A percentile compares a stretch with the other conserved stretches of the same genome.
Conservation (phyloP, 2,329 filamentous ascomycete species). For the Aspergillus brunneoviolaceus region DNA sequence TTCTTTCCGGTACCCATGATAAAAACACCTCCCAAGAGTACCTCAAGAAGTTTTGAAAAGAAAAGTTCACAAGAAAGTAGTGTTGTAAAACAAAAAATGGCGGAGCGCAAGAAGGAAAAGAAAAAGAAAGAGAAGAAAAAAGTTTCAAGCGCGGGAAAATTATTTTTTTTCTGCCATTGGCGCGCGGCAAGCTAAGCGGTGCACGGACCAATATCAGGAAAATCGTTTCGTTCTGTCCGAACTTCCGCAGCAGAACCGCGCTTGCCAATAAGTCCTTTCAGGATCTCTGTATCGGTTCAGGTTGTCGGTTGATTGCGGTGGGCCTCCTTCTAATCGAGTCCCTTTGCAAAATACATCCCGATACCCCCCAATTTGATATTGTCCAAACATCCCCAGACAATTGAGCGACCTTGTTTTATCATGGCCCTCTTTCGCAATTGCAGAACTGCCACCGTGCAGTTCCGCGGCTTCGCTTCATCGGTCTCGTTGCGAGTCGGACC, state of each 20-base stretch:
- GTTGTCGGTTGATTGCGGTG: conserved; percentile 6
- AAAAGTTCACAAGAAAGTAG: conserved; percentile 28
- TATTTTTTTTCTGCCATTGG: conserved; percentile 32
- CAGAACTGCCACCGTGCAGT: conserved; percentile 38
- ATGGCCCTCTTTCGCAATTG: conserved; percentile 41
- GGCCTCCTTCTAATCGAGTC: not conserved
- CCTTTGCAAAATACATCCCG: not conserved
- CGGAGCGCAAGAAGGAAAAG: conserved; percentile 32
- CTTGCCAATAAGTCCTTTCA: conserved; percentile 19
- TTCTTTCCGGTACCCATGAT: conserved; percentile 90
- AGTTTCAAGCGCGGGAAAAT: conserved; percentile 17
- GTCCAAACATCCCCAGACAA: not conserved
- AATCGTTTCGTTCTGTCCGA: conserved; percentile 38
- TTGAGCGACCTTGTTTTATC: conserved; percentile 11
- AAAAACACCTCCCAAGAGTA: conserved; percentile 23
- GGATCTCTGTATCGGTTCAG: conserved; percentile 5
- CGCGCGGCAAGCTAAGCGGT: conserved; percentile 33
- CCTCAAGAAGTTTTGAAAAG: conserved; percentile 25
- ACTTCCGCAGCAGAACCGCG: conserved; percentile 22
- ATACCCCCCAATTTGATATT: not conserved
- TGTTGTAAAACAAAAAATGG: conserved; percentile 28
- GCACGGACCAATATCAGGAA: conserved; percentile 40
- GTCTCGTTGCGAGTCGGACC: conserved; percentile 52
- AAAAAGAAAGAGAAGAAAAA: conserved; percentile 27
- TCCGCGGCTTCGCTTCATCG: conserved; percentile 42